These are phyloP conservation scores for Fusarium euwallaceae DNA, from an alignment of 2,329 filamentous ascomycete species.

Conservation along the genomic window DNA sequence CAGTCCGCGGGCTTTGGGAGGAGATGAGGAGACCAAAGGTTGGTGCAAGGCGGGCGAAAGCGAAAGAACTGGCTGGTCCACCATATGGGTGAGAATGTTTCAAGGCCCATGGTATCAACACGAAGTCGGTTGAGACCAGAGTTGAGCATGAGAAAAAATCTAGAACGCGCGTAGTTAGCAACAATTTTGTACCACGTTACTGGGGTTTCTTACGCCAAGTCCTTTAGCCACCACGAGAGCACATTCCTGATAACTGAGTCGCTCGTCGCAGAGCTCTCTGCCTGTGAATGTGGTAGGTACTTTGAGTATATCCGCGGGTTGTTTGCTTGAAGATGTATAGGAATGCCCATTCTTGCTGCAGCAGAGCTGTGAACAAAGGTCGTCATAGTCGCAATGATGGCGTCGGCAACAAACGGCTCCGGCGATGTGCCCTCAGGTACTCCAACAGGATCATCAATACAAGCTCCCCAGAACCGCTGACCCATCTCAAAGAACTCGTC, in stretches of 20 bases:
- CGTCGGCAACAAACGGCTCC: background rate
- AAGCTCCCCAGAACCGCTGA: background rate
- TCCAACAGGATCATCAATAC: background rate
- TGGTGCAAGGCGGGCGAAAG: background rate
- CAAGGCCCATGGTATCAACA: constrained; percentile 5
- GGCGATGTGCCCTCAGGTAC: background rate
- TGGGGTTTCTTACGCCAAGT: background rate
- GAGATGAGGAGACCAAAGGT: constrained; percentile 1
- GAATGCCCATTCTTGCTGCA: background rate
- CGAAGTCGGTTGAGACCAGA: background rate
- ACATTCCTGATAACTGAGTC: background rate
- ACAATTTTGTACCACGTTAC: rapidly evolving
- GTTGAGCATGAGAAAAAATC: background rate
- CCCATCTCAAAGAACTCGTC: constrained; percentile 6
- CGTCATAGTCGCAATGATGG: constrained; percentile 1
- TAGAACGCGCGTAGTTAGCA: background rate
- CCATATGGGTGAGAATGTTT: background rate
- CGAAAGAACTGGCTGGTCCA: constrained; percentile 3
- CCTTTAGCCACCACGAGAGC: background rate
- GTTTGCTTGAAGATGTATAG: background rate
- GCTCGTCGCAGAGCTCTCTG: background rate
- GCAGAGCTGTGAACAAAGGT: constrained; percentile 1
- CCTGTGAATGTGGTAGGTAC: background rate
- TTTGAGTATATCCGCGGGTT: constrained; percentile 2
- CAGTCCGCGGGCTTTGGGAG: background rate